A percentile compares a stretch with the other conserved stretches of the same genome.
These are phyloP conservation scores for Polymyxa betae DNA, from an alignment of 208 protist genomes.

Conservation along the genomic window DNA sequence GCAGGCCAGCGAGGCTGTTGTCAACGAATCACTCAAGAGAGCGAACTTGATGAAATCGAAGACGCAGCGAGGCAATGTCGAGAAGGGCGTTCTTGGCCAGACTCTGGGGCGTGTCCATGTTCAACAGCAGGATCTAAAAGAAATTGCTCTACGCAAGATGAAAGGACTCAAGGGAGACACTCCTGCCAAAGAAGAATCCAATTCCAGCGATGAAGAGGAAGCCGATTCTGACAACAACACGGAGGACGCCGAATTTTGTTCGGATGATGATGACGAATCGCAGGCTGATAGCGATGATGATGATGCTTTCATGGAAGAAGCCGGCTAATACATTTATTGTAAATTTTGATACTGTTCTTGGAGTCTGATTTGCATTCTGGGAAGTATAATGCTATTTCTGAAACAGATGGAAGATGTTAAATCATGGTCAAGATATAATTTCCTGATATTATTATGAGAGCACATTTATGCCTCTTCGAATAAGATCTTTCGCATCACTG, in stretches of 20 bases:
- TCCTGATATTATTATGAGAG: neutral
- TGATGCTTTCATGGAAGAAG: too few relatives aligned
- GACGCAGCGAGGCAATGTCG: conserved; percentile 30
- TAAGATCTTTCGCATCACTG: neutral
- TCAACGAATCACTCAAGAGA: neutral
- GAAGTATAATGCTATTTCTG: neutral
- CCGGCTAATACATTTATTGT: too few relatives aligned
- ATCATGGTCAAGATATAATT: neutral
- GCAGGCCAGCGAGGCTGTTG: neutral
- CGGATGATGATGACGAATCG: neutral
- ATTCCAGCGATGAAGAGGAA: neutral
- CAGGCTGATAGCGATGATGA: neutral
- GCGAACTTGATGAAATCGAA: conserved; percentile 14
- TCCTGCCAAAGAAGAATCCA: neutral
- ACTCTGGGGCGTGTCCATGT: conserved; percentile 31
- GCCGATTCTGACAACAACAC: neutral
- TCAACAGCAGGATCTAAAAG: conserved; percentile 35
- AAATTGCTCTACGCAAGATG: conserved; percentile 11
- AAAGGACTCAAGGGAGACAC: neutral
- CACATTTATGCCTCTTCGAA: neutral
- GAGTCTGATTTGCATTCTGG: too few relatives aligned
- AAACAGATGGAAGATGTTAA: neutral
- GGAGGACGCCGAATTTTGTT: neutral
- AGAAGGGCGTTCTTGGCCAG: conserved; percentile 41
- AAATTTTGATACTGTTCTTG: too few relatives aligned